Percentiles rank a stretch among this genome's conserved stretches.
These are phyloP conservation scores for Houttuynia cordata DNA, from an alignment of 164 flowering plant species.

Conservation along the genomic window DNA sequence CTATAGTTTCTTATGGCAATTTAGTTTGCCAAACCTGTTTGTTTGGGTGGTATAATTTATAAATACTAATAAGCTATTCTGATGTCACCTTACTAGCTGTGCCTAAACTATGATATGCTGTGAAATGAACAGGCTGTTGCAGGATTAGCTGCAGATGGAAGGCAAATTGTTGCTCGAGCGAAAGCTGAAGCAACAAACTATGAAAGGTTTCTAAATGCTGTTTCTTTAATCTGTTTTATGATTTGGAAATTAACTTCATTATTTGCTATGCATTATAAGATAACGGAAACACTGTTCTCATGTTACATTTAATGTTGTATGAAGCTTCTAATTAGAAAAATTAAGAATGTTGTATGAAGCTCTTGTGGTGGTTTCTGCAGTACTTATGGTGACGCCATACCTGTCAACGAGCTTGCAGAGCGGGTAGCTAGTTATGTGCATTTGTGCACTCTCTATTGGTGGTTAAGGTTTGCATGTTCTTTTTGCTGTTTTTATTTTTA, in stretches of 20 bases:
- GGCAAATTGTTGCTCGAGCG: slow-evolving; percentile 92
- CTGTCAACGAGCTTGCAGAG: slow-evolving; percentile 90
- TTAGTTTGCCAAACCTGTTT: neutral
- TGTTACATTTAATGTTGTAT: too few relatives aligned
- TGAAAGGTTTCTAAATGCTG: slow-evolving; percentile 37
- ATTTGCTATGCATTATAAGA: neutral
- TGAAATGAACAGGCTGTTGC: slow-evolving; percentile 65
- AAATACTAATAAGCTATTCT: neutral
- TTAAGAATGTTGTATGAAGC: too few relatives aligned
- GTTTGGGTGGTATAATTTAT: neutral
- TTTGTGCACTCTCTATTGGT: slow-evolving; percentile 93
- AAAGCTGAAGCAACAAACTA: slow-evolving; percentile 75
- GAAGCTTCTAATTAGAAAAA: too few relatives aligned
- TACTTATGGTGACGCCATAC: slow-evolving; percentile 78
- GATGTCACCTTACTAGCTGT: neutral
- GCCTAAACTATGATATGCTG: neutral
- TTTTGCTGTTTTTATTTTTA: neutral
- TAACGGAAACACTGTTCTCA: neutral
- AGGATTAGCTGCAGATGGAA: slow-evolving; percentile 95
- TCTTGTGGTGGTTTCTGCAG: slow-evolving; percentile 24
- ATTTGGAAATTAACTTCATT: too few relatives aligned
- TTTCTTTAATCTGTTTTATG: neutral
- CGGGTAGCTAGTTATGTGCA: slow-evolving; percentile 98
- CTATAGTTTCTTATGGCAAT: too few relatives aligned
- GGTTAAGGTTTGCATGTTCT: slow-evolving; percentile 70